These are phyloP conservation scores for Kurtzmaniella quercitrusa DNA, from an alignment of 1,139 yeast genomes.

Conservation along the genomic window DNA sequence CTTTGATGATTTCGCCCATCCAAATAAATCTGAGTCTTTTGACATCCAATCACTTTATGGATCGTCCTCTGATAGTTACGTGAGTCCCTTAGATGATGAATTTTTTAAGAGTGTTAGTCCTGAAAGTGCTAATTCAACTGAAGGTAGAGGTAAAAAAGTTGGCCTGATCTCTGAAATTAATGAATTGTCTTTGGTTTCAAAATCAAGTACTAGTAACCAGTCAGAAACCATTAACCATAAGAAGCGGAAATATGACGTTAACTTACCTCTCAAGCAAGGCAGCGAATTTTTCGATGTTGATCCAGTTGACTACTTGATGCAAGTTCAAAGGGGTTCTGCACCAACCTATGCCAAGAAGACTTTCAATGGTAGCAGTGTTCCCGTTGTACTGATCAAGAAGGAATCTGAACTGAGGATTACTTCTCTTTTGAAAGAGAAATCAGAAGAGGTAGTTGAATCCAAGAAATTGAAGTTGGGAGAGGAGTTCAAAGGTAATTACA, in stretches of 20 bases:
- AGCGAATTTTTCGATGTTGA: background rate
- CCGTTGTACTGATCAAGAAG: background rate
- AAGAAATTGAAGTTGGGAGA: background rate
- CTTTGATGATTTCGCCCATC: slow-evolving; percentile 18
- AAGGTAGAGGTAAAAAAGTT: background rate
- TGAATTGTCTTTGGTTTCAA: background rate
- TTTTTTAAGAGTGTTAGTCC: slow-evolving; percentile 43
- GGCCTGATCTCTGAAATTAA: background rate
- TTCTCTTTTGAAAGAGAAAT: background rate
- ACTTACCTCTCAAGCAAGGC: background rate
- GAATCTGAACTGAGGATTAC: background rate
- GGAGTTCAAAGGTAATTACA: slow-evolving; percentile 2
- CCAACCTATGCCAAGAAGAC: background rate
- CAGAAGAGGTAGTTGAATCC: background rate
- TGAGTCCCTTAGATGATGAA: slow-evolving; percentile 54
- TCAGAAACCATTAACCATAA: background rate
- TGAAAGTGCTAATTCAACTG: background rate
- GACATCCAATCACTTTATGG: slow-evolving; percentile 7
- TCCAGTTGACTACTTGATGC: slow-evolving; percentile 1
- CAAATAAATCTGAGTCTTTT: slow-evolving; percentile 13
- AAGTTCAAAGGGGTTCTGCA: background rate
- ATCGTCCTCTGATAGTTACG: slow-evolving; percentile 23
- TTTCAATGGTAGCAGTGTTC: background rate
- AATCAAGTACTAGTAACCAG: background rate
- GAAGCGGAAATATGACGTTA: background rate